A percentile compares a stretch with the other conserved stretches of the same genome.
phyloP scores from a whole-genome alignment of 768 basidiomycete genomes.

The Macrolepiota dolichaula region DNA sequence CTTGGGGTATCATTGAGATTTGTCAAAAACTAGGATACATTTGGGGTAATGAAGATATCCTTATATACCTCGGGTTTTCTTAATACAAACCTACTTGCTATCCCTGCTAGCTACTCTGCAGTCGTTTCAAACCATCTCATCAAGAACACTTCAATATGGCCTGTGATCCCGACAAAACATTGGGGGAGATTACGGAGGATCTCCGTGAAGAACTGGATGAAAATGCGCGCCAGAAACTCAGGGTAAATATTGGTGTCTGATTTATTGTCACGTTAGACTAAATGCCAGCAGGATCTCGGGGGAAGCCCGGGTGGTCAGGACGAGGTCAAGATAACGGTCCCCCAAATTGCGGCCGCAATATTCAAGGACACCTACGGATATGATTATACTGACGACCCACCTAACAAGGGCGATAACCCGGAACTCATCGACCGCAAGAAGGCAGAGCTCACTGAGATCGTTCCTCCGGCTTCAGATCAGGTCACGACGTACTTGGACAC shows the following conservation, averaged over 20 bases:
- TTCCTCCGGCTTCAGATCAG: not conserved
- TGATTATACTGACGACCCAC: not conserved
- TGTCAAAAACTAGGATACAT: no score
- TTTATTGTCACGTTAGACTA: not conserved
- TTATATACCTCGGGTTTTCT: no score
- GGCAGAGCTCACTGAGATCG: not conserved
- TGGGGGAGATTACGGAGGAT: not conserved
- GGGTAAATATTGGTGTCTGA: not conserved
- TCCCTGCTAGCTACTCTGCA: not conserved
- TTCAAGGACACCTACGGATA: not conserved
- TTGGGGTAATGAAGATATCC: no score
- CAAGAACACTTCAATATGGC: not conserved
- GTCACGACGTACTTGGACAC: not conserved
- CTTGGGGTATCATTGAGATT: no score
- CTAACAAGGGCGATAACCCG: not conserved
- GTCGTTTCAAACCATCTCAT: not conserved
- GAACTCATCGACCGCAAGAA: not conserved
- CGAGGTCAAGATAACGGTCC: no score
- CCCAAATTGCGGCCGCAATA: not conserved
- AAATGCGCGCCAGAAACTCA: not conserved
- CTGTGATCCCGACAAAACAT: not conserved
- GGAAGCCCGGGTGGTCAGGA: no score
- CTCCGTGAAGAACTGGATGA: not conserved
- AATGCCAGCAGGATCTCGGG: not conserved
- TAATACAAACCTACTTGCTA: no score